A percentile compares a stretch with the other conserved stretches of the same genome.
phyloP scores from a whole-genome alignment of 768 basidiomycete genomes.

The Phaeotremella skinneri region DNA sequence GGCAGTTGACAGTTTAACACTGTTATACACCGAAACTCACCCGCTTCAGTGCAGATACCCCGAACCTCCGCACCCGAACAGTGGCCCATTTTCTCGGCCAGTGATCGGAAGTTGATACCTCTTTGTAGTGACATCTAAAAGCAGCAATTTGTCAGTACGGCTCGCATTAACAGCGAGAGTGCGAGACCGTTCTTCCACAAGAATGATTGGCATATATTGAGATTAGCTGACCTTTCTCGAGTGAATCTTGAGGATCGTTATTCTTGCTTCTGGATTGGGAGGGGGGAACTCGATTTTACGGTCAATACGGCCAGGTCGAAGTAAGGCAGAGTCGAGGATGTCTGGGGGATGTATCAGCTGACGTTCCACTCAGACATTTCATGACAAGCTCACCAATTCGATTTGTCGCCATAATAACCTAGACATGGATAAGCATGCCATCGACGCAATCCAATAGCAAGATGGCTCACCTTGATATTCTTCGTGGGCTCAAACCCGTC shows the following conservation, averaged over 20 bases:
- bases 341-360: slow-evolving; percentile 54
- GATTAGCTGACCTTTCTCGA: slow-evolving; percentile 71
- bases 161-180: neutral
- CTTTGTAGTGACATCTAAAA: slow-evolving; percentile 93
- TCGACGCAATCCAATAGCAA: slow-evolving; percentile 1
- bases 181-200: too few relatives aligned
- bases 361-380: neutral
- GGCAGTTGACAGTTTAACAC: too few relatives aligned
- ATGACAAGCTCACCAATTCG: slow-evolving; percentile 65
- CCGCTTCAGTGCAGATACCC: slow-evolving; percentile 96
- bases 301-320: slow-evolving; percentile 93
- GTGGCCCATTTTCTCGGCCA: slow-evolving; percentile 99
- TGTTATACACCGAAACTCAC: too few relatives aligned
- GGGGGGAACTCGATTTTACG: slow-evolving; percentile 98
- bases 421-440: neutral
- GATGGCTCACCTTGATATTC: slow-evolving; percentile 64
- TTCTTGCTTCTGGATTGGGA: slow-evolving; percentile 85
- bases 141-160: neutral
- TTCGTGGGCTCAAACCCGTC: slow-evolving; percentile 83
- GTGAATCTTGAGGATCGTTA: slow-evolving; percentile 95
- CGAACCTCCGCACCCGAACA: slow-evolving; percentile 97
- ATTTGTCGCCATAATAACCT: slow-evolving; percentile 94
- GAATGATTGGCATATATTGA: too few relatives aligned
- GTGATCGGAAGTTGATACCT: slow-evolving; percentile 90
- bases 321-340: slow-evolving; percentile 87